A percentile compares a stretch with the other conserved stretches of the same genome.
phyloP scores from a whole-genome alignment of 2,329 filamentous ascomycete species.

The Ophiosphaerella korrae region DNA sequence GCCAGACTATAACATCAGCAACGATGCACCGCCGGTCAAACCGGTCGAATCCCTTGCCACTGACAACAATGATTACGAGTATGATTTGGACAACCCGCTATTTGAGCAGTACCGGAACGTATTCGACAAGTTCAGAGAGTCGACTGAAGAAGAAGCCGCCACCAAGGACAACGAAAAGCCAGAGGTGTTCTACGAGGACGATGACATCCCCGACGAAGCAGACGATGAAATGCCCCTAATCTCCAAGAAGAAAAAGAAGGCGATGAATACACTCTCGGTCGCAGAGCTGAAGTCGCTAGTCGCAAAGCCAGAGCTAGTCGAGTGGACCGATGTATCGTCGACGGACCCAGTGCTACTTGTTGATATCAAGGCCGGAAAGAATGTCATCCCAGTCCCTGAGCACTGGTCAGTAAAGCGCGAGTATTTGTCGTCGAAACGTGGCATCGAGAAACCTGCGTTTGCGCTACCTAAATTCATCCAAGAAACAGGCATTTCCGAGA shows the following conservation, averaged over 20 bases:
- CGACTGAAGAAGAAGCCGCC: conserved; percentile 64
- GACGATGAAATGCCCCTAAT: conserved; percentile 72
- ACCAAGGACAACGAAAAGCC: conserved; percentile 68
- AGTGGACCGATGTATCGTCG: conserved; percentile 95
- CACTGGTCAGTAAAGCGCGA: conserved; percentile 98
- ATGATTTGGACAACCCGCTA: conserved; percentile 73
- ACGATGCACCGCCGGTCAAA: conserved; percentile 49
- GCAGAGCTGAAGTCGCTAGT: conserved; percentile 94
- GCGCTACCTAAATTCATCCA: conserved; percentile 94
- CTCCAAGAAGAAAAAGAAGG: conserved; percentile 94
- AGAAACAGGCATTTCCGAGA: conserved; percentile 96
- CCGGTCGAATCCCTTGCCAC: conserved; percentile 48
- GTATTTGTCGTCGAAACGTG: conserved; percentile 94
- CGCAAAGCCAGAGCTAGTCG: conserved; percentile 88
- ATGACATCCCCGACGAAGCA: conserved; percentile 84
- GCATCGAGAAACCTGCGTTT: conserved; percentile 94
- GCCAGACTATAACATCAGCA: conserved; percentile 40
- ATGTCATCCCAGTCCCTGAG: conserved; percentile 89
- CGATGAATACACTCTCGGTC: conserved; percentile 88
- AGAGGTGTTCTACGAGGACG: conserved; percentile 80
- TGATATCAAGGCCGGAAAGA: conserved; percentile 92
- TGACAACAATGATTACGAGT: conserved; percentile 51
- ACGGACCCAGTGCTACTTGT: conserved; percentile 87
- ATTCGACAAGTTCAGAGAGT: conserved; percentile 71
- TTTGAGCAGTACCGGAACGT: conserved; percentile 85